Evolutionary conservation across 345 rosid genomes (phyloP).

Genomic region (Passiflora organensis): DNA sequence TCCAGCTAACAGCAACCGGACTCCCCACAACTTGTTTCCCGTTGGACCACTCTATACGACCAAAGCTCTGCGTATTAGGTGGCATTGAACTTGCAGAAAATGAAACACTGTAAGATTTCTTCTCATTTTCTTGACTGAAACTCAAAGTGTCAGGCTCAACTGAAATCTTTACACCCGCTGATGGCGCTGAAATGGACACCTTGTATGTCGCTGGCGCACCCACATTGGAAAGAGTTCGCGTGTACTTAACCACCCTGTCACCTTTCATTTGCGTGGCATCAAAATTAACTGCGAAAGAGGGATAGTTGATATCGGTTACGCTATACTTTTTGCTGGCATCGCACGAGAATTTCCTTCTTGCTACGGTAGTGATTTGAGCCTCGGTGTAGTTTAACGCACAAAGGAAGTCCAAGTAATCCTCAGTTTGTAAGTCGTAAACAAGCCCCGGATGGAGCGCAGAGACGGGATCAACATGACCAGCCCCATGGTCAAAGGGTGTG

Average conservation of each 20-base stretch:
- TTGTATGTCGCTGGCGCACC: slow-evolving; percentile 35
- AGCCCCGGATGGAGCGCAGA: slow-evolving; percentile 28
- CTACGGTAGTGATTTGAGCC: slow-evolving; percentile 16
- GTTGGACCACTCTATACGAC: slow-evolving; percentile 25
- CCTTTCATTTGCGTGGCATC: slow-evolving; percentile 8
- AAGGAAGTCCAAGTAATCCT: slow-evolving; percentile 26
- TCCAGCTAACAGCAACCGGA: slow-evolving; percentile 53
- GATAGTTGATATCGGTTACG: slow-evolving; percentile 22
- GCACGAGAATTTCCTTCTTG: slow-evolving; percentile 17
- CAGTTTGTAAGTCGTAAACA: slow-evolving; percentile 17
- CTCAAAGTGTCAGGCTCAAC: slow-evolving; percentile 56
- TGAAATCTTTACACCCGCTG: slow-evolving; percentile 44
- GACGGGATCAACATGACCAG: slow-evolving; percentile 29
- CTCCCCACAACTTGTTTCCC: slow-evolving; percentile 25
- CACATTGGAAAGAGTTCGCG: slow-evolving; percentile 28
- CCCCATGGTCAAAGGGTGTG: slow-evolving; percentile 28
- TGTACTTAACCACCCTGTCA: slow-evolving; percentile 37
- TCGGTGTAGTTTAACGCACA: slow-evolving; percentile 26
- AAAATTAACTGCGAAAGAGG: slow-evolving; percentile 24
- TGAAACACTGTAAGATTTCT: slow-evolving; percentile 63
- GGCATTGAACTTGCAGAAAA: slow-evolving; percentile 46
- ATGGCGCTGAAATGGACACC: slow-evolving; percentile 35
- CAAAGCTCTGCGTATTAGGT: slow-evolving; percentile 24
- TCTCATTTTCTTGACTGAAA: slow-evolving; percentile 53
- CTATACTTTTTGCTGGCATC: slow-evolving; percentile 16